Base-by-base conservation (phyloP, 1,139 yeast species). In the Blastobotrys serpentis region DNA sequence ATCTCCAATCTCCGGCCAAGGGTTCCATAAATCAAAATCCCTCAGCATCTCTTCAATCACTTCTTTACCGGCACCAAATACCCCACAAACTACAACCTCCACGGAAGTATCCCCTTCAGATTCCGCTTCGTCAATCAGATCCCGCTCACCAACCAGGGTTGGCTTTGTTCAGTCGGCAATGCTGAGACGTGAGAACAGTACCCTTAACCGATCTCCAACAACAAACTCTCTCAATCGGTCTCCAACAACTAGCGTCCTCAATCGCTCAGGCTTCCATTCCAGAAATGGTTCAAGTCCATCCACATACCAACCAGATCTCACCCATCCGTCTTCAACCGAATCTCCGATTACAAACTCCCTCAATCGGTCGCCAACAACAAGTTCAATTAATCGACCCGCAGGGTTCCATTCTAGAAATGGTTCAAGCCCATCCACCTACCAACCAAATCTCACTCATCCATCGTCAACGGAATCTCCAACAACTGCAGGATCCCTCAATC, bases 91-190 rank as follows among this genome's bases (percentile, higher is more conserved):
- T 36, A 18, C 30, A 3, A 39, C 13, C 21, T n/a, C 33, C 3
- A 26, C 18, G 4, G 33, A 13, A 4, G 33, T 14, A 22, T 23
- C 33, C 13, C 42, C n/a, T n/a, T n/a, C 33, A 11, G 42, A 22
- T n/a, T 40, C 47, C 32, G 33, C 37, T 13, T 37, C 43, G 14
- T 42, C 39, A 13, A 38, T 16, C n/a, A 42, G 38, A 30, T 39
- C 29, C 30, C 42, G 33, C 10, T 47, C 59, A 4, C 51, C 51
- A 1, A 42, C 46, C 11, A 33, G 52, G 37, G 66, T 65, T 10
- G 60, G 64, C 14, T 64, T 64, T 49, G 58, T 64, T 10, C 63
- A 62, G 30, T 61, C 65, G 30, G 67, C 67, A 17, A 52, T 63
- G 58, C 51, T 62, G 21, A 60, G 56, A 40, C 54, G 64, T 11